Evolutionary conservation across 164 flowering plant species (phyloP), one percentile per base, ranked within the genome.

Genomic region (Euptelea pleiosperma): DNA sequence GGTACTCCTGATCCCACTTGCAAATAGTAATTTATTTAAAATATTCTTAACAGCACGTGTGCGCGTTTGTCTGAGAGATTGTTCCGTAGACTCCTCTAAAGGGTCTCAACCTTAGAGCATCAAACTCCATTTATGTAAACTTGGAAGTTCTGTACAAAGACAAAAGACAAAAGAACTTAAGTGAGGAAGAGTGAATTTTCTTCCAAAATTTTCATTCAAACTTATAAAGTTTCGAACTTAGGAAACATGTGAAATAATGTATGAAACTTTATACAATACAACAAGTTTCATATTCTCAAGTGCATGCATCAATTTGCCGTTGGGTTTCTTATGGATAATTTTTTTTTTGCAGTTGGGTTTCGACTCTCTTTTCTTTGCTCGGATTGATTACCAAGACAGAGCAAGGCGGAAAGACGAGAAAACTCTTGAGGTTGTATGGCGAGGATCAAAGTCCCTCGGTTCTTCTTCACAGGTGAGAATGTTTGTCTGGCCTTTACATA

Each of bases 341-440:
- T n/a, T n/a, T n/a, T n/a, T n/a, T n/a, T n/a, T 63, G 65, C 66
- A 89, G 96, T 77, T 89, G 57, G 96, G 96, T 43, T 89, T 89
- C 62, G 96, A 89, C 59, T 81, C 96, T 41, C 75, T 89, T n/a
- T 84, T 73, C 68, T 89, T 86, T 71, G 96, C 82, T 31, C 79
- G 96, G 62, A 86, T 89, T 58, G 96, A 89, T 72, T 89, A 86
- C 73, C 96, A 89, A 87, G 98, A 92, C 60, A 79, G 95, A 70
- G 83, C 77, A 35, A 87, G 80, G 71, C 70, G 98, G 48, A 72
- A 74, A 58, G 69, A 52, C 42, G 83, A 89, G 8, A 91, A 87
- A 71, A 86, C 56, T 56, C 95, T 89, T 60, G 98, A 91, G 73
- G 83, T 89, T 71, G 61, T 91, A 16, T 91, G 98, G 98, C 78